A percentile compares a stretch with the other conserved stretches of the same genome.
Evolutionary conservation across 306 rosid species (phyloP).

Genomic region (Cicer arietinum): DNA sequence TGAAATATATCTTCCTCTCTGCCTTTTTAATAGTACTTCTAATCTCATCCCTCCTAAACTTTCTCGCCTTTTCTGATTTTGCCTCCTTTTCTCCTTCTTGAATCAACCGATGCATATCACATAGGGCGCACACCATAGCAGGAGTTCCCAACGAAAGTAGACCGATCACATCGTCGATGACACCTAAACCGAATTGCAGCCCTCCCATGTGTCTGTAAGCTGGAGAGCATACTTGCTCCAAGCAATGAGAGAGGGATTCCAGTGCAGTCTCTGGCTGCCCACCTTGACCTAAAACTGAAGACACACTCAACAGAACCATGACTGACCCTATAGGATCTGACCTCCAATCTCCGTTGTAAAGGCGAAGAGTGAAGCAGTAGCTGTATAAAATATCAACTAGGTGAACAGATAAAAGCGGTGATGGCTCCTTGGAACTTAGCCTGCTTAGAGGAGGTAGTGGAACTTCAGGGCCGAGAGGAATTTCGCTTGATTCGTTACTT

Average conservation of each 20-base stretch:
- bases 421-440: constrained; percentile 77
- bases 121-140: constrained; percentile 71
- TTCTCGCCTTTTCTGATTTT: constrained; percentile 62
- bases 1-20: constrained; percentile 73
- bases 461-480: constrained; percentile 75
- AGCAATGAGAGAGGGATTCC: constrained; percentile 75
- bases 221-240: constrained; percentile 82
- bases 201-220: constrained; percentile 76
- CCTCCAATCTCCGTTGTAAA: constrained; percentile 88
- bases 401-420: constrained; percentile 79
- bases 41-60: constrained; percentile 50
- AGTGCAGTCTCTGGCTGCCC: constrained; percentile 67
- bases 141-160: constrained; percentile 61
- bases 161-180: constrained; percentile 63
- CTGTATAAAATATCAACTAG: constrained; percentile 76
- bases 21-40: constrained; percentile 71
- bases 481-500: constrained; percentile 50
- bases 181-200: constrained; percentile 67
- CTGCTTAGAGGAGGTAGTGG: constrained; percentile 73
- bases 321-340: constrained; percentile 76
- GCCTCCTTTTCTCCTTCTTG: constrained; percentile 67
- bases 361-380: constrained; percentile 82
- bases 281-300: constrained; percentile 77
- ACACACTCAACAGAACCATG: constrained; percentile 67
- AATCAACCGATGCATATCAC: constrained; percentile 66